phyloP scores from a whole-genome alignment of 2,329 filamentous ascomycete genomes.

The Coniochaeta prunicola region DNA sequence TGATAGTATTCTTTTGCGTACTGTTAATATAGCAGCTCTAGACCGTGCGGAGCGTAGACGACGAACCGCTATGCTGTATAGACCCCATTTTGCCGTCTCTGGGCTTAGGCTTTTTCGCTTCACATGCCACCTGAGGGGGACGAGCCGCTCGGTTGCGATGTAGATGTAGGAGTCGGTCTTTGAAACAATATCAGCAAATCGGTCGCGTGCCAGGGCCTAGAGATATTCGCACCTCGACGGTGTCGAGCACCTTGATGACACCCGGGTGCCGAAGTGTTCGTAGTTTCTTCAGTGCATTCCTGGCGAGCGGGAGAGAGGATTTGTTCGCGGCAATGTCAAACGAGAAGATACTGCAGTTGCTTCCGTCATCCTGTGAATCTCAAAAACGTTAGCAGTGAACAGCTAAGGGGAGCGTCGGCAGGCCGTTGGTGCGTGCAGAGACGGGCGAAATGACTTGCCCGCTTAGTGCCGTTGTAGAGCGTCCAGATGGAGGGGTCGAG shows the following conservation, averaged over 20 bases:
- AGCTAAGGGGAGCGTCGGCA: not conserved
- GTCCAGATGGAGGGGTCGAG: constrained; percentile 92
- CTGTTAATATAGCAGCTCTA: not conserved
- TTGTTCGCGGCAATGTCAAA: constrained; percentile 83
- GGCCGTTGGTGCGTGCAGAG: not conserved
- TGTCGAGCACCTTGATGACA: constrained; percentile 88
- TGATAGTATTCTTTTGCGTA: constrained; percentile 67
- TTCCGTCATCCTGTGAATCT: constrained; percentile 71
- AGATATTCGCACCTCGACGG: constrained; percentile 64
- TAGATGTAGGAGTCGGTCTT: constrained; percentile 93
- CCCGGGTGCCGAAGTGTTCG: constrained; percentile 90
- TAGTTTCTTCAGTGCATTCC: constrained; percentile 89
- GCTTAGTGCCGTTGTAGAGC: constrained; percentile 88
- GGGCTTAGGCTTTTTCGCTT: constrained; percentile 80
- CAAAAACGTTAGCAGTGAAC: constrained; percentile 1
- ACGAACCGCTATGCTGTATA: constrained; percentile 74
- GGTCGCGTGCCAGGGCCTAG: too few relatives aligned
- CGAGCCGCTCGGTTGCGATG: constrained; percentile 86
- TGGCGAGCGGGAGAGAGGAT: constrained; percentile 75
- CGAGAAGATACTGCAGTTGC: constrained; percentile 91
- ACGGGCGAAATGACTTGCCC: constrained; percentile 45
- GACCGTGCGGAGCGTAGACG: not conserved
- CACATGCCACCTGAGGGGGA: constrained; percentile 83
- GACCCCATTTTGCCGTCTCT: constrained; percentile 94
- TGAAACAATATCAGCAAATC: constrained; percentile 7